phyloP scores from a whole-genome alignment of 768 basidiomycete genomes.

The Tricholoma furcatifolium region DNA sequence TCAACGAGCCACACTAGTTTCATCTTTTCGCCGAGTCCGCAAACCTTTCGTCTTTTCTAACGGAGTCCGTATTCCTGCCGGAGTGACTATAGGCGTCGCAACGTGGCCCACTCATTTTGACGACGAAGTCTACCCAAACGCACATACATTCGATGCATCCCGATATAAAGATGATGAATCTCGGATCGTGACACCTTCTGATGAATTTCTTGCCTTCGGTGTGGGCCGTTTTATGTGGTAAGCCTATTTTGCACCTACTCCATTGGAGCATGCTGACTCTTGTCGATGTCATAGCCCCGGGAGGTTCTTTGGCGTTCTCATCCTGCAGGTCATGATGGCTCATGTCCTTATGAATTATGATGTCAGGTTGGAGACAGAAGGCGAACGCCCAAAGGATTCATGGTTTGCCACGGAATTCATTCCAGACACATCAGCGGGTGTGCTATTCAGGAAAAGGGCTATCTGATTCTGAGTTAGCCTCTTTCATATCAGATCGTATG shows the following conservation, averaged over 20 bases:
- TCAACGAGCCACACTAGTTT: too few species aligned
- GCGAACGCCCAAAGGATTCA: neutral
- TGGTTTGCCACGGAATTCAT: too few species aligned
- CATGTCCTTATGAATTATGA: constrained; percentile 39
- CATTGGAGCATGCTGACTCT: too few species aligned
- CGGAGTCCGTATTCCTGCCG: constrained; percentile 23
- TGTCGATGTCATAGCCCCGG: too few species aligned
- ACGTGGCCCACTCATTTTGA: constrained; percentile 7
- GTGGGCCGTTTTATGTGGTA: constrained; percentile 24
- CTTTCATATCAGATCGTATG: too few species aligned
- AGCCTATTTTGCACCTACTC: too few species aligned
- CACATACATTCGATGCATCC: constrained; percentile 39
- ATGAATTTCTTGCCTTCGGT: constrained; percentile 33
- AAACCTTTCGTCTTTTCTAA: constrained; percentile 25
- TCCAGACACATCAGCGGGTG: too few species aligned
- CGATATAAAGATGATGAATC: constrained; percentile 33
- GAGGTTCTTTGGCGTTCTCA: too few species aligned
- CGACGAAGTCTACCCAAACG: constrained; percentile 18
- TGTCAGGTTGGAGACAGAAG: constrained; percentile 22
- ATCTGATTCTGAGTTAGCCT: too few species aligned
- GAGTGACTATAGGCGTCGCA: constrained; percentile 15
- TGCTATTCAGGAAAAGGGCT: too few species aligned
- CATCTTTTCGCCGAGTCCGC: constrained; percentile 16
- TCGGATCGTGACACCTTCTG: constrained; percentile 27
- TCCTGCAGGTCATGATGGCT: too few species aligned